A percentile compares a stretch with the other conserved stretches of the same genome.
Evolutionary conservation across 106 monocot genomes (phyloP).

Genomic region (Phalaenopsis equestris): DNA sequence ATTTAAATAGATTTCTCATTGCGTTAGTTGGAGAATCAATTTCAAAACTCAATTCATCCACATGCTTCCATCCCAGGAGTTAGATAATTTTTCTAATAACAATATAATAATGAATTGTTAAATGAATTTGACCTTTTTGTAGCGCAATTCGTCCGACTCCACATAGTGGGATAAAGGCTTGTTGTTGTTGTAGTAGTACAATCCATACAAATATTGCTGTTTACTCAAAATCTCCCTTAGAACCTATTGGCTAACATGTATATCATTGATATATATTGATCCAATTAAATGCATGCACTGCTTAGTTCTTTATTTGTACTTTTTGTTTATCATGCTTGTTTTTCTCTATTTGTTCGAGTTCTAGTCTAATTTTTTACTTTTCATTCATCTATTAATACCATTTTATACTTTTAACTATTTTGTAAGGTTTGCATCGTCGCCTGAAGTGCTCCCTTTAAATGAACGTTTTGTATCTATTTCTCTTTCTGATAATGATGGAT

Average conservation of each 20-base stretch:
- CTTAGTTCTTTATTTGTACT: not conserved
- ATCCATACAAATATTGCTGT: not conserved
- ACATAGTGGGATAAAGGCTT: too few relatives aligned
- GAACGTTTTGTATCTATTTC: slow-evolving; percentile 28
- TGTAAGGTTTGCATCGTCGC: slow-evolving; percentile 22
- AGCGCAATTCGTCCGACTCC: not conserved
- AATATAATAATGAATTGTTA: too few relatives aligned
- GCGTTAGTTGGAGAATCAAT: not conserved
- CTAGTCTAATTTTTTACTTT: not conserved
- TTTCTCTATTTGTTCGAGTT: not conserved
- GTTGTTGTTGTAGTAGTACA: not conserved
- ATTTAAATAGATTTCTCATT: not conserved
- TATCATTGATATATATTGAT: not conserved
- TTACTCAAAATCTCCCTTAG: not conserved
- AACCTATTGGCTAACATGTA: not conserved
- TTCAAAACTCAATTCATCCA: not conserved
- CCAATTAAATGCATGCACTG: not conserved
- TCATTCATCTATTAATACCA: not conserved
- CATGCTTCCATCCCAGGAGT: too few relatives aligned
- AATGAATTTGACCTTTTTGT: not conserved
- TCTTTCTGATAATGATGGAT: slow-evolving; percentile 27
- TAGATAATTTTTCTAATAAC: too few relatives aligned
- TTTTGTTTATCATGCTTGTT: not conserved
- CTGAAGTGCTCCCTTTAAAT: slow-evolving; percentile 18
- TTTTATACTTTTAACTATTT: slow-evolving; percentile 7